Percentiles rank a stretch among this genome's conserved stretches.
Conservation (phyloP, 164 flowering plant genomes). For the Kingdonia uniflora region DNA sequence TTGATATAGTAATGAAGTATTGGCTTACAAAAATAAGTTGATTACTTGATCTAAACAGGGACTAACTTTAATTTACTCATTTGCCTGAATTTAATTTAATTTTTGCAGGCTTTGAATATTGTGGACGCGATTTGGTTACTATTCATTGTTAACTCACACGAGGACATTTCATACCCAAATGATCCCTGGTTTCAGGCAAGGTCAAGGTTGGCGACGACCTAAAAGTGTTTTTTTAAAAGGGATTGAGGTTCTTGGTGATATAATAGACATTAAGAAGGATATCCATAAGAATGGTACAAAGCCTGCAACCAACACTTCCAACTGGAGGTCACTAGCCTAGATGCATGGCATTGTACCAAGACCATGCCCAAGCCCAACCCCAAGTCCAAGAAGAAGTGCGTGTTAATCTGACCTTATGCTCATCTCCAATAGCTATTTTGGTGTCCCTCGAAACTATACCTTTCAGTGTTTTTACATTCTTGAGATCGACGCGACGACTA, state of each 20-base stretch:
- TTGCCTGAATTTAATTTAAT: not conserved
- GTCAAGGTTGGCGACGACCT: too few relatives aligned
- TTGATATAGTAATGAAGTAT: too few relatives aligned
- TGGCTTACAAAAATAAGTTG: too few relatives aligned
- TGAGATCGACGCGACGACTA: too few relatives aligned
- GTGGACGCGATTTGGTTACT: conserved; percentile 35
- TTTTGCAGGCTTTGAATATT: conserved; percentile 35
- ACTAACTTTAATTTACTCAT: not conserved
- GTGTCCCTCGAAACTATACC: too few relatives aligned
- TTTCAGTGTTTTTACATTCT: too few relatives aligned
- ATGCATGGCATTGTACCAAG: conserved; percentile 28
- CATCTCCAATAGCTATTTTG: conserved; percentile 37
- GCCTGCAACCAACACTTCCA: conserved; percentile 43
- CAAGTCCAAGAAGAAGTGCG: conserved; percentile 35
- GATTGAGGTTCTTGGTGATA: conserved; percentile 40
- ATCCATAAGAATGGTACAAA: conserved; percentile 50
- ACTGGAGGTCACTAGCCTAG: conserved; percentile 37
- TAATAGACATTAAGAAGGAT: conserved; percentile 43
- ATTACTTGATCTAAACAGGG: too few relatives aligned
- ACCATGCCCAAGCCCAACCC: too few relatives aligned
- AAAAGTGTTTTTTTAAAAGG: conserved; percentile 29
- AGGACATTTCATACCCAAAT: conserved; percentile 42
- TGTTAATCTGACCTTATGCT: conserved; percentile 39
- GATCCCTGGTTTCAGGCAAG: conserved; percentile 30
- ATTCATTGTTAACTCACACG: conserved; percentile 39